Evolutionary conservation across 768 basidiomycete genomes (phyloP), one percentile per base, ranked within the genome.

Genomic region (Leucogyrophana mollusca): DNA sequence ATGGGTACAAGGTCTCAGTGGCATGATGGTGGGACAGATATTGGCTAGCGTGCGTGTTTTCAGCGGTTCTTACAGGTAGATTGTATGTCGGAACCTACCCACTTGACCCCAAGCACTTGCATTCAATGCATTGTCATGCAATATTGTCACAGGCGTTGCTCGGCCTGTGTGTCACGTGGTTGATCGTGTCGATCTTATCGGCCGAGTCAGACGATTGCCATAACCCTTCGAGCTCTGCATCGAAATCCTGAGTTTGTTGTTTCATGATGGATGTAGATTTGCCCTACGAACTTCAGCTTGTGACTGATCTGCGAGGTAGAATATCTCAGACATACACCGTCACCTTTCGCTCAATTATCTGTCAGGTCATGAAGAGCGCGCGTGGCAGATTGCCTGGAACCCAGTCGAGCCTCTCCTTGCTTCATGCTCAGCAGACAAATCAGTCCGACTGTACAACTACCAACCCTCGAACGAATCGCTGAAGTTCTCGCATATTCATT

Each of bases 381-480:
- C 84, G 6, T 98, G 94, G 94, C 73, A 83, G 44, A 73, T 90
- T 22, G 81, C 90, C 4, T 98, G 93, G 90, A 95, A 95, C 62
- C 90, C 92, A 0, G 67, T 73, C 3, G 81, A 86, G 45, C 80
- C 89, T 0, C 59, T 94, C 16, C 71, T 99, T 11, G 93, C 95
- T 0, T 94, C 94, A 4, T 99, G 94, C 62, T 97, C 95, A 4
- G 83, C 89, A 5, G 96, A 99, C 69, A 96, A 92, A 67, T 82
- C 90, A 2, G 86, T 98, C 45, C 78, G 93, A 34, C 67, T 98
- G 38, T 97, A 91, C 62, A 72, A 72, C 20, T 97, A 94, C 70
- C 54, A 60, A 21, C 40, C 60, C 5, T 54, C 65, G 43, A 48
- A 54, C 42, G 58, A 45, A 63, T 40, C 50, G 47, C 21, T 37